Evolutionary conservation across 768 basidiomycete species (phyloP), one percentile per base, ranked within the genome.

Genomic region (Russula lepida): DNA sequence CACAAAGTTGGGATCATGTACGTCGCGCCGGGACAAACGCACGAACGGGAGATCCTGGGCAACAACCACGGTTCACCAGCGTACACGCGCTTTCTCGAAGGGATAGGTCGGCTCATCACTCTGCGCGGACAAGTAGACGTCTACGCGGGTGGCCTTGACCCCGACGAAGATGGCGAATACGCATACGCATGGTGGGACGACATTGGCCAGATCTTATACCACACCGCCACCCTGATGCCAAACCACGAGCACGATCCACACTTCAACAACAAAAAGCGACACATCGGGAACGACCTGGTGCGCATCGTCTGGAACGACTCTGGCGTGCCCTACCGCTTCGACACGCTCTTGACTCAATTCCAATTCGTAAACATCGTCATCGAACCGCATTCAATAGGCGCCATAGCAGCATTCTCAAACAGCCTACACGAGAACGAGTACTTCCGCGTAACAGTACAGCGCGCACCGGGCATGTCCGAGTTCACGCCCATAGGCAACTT

Each of bases 121-220:
- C 77, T 98, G 21, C 85, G 92, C 19, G 92, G 91, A 11, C 93
- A 95, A 71, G 79, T 88, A 11, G 94, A 95, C 69, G 85, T 98
- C 19, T 97, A 95, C 71, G 89, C 89, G 2, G 97, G 95, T 8
- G 92, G 93, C 4, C 79, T 98, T 27, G 88, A 93, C 69, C 84
- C 92, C 8, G 90, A 93, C 63, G 84, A 89, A 68, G 94, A 99
- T 69, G 97, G 97, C 15, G 89, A 94, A 72, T 97, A 95, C 69
- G 92, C 95, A 0, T 98, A 98, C 70, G 93, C 95, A 0, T 99
- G 95, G 95, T 97, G 95, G 92, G 94, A 98, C 71, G 94, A 98
- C 69, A 94, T 98, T 53, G 85, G 89, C 4, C 95, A 98, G 70
- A 84, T 97, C 63, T 80, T 98, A 56, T 99, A 90, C 71, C 97